These are phyloP conservation scores for Paralagenidium karlingii DNA, from an alignment of 352 stramenopile species.

Conservation along the genomic window DNA sequence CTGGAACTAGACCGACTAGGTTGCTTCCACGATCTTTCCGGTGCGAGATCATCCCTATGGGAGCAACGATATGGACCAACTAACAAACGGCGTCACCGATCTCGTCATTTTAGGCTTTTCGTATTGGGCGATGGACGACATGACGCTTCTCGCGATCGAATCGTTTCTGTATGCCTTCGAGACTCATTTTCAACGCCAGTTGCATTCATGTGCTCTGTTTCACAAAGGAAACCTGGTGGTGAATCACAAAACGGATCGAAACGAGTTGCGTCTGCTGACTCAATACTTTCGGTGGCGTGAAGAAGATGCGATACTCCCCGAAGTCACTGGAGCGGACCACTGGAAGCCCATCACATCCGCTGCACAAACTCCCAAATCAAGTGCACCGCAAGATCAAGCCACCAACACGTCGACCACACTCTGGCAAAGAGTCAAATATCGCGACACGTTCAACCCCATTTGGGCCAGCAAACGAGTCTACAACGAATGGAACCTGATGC, in stretches of 20 bases:
- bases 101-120: too few species aligned
- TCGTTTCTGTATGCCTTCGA: slow-evolving; percentile 33
- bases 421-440: slow-evolving; percentile 38
- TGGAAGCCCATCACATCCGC: too few species aligned
- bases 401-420: slow-evolving; percentile 1
- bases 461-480: slow-evolving; percentile 56
- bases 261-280: slow-evolving; percentile 24
- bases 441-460: slow-evolving; percentile 42
- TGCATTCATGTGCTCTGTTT: slow-evolving; percentile 19
- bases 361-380: too few species aligned
- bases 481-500: slow-evolving; percentile 27
- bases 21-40: slow-evolving; percentile 27
- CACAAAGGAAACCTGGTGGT: slow-evolving; percentile 41
- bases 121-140: slow-evolving; percentile 34
- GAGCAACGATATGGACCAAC: too few species aligned
- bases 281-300: slow-evolving; percentile 37
- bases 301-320: slow-evolving; percentile 48
- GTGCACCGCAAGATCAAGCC: too few species aligned
- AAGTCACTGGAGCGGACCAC: too few species aligned
- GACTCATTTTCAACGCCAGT: slow-evolving; percentile 3
- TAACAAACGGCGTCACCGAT: too few species aligned
- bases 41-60: too few species aligned
- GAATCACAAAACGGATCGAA: slow-evolving; percentile 19
- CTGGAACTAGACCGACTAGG: slow-evolving; percentile 17
- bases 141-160: slow-evolving; percentile 32